Base-by-base conservation (phyloP, 805 yeast genomes). In the Kodamaea kakaduensis region DNA sequence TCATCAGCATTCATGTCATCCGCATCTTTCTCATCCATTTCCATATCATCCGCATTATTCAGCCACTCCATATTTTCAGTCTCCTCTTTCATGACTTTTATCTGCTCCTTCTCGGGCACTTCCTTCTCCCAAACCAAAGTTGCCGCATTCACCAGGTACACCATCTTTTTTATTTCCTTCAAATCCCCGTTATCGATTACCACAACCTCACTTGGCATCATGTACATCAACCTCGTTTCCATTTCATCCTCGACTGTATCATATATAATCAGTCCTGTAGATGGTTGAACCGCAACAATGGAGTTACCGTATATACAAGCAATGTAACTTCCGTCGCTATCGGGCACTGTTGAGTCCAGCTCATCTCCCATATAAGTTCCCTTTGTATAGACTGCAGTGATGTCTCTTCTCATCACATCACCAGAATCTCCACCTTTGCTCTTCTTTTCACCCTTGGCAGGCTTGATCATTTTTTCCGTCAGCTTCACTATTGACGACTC, bases 331-430 rank as follows among this genome's bases (percentile, higher is more conserved):
- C 61, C 25, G 42, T 42, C 1, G 37, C 19, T 9, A 9, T 16
- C 31, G 12, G 17, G 16, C 4, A 32, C 39, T 3, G 18, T 25
- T 4, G 22, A 32, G 10, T 30, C 36, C 8, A 23, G 61, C 32
- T 72, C 73, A 38, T 73, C 81, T 34, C 81, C 89, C 45, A 86
- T 73, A 58, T 81, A 86, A 0, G 97, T 89, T 0, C 94, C 96
- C 34, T 73, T 73, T 0, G 97, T 86, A 52, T 81, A 86, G 0
- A 86, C 78, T 6, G 78, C 75, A 0, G 89, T 73, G 5, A 93
- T 59, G 42, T 75, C 61, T 31, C 97, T 64, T 34, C 73, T 73
- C 58, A 90, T 85, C 2, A 88, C 70, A 7, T 60, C 64, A 6
- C 56, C 46, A 25, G 61, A 58, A 6, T 50, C 39, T 17, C 69